Conservation (phyloP, 441 rosid species). For the Populus hybrid region DNA sequence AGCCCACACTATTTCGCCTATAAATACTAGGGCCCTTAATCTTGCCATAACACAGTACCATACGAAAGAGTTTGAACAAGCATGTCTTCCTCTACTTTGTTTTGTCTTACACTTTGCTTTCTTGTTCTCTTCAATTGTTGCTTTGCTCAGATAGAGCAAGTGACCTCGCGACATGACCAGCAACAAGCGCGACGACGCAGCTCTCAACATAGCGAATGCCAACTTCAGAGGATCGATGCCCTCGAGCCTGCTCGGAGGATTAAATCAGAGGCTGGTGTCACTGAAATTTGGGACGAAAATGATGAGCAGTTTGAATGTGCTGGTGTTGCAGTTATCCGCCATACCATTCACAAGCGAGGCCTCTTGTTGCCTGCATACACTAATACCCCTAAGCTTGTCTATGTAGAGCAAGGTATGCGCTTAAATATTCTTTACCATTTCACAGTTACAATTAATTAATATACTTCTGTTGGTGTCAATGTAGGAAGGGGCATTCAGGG, state of each 20-base stretch:
- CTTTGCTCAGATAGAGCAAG: constrained; percentile 9
- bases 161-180: not conserved
- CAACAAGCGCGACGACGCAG: not conserved
- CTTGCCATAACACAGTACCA: not conserved
- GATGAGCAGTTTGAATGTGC: constrained; percentile 41
- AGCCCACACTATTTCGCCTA: not conserved
- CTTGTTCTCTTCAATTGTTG: constrained; percentile 27
- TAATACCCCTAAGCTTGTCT: constrained; percentile 32
- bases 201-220: constrained; percentile 40
- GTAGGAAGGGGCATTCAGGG: constrained; percentile 55
- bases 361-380: constrained; percentile 34
- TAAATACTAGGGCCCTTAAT: not conserved
- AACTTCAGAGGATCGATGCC: constrained; percentile 46
- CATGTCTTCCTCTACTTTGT: constrained; percentile 25
- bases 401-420: constrained; percentile 16
- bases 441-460: not conserved
- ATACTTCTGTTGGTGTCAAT: not conserved
- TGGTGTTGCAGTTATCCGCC: constrained; percentile 32
- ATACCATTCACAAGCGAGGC: constrained; percentile 30
- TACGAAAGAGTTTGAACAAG: not conserved
- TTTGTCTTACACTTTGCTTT: constrained; percentile 27
- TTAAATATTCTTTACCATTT: not conserved
- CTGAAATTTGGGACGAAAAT: constrained; percentile 30
- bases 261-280: constrained; percentile 39
- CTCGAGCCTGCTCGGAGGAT: constrained; percentile 49